These are phyloP conservation scores for Dianthus caryophyllus DNA, from an alignment of 148 eudicot species.

Conservation along the genomic window DNA sequence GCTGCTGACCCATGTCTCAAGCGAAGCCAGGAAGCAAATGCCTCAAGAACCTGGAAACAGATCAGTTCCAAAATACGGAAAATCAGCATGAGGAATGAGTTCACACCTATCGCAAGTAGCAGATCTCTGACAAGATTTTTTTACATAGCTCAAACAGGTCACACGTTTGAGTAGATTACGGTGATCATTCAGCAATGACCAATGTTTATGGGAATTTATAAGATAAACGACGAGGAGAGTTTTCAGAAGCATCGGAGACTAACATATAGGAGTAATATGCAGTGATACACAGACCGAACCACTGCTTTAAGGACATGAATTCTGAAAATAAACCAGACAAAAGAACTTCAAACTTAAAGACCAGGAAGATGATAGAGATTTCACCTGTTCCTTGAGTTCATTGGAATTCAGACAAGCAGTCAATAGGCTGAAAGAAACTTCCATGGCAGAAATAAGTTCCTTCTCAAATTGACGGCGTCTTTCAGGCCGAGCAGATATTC, in stretches of 20 bases:
- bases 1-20: constrained; percentile 71
- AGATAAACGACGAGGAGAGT: not conserved
- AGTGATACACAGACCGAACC: not conserved
- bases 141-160: not conserved
- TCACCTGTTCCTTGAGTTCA: constrained; percentile 90
- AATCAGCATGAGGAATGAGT: constrained; percentile 12
- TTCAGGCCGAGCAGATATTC: constrained; percentile 93
- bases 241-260: not conserved
- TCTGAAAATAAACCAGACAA: not conserved
- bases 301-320: constrained; percentile 1
- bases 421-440: constrained; percentile 69
- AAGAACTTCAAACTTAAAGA: not conserved
- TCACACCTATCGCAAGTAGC: constrained; percentile 6
- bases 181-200: not conserved
- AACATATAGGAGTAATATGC: not conserved
- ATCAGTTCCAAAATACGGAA: constrained; percentile 16
- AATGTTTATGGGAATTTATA: not conserved
- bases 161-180: not conserved
- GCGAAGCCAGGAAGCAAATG: constrained; percentile 99
- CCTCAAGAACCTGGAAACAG: constrained; percentile 81
- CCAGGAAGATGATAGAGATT: constrained; percentile 15
- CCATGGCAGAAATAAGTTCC: constrained; percentile 75
- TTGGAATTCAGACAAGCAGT: constrained; percentile 73
- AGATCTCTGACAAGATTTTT: not conserved
- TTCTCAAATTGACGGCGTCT: constrained; percentile 93